Percentiles rank a stretch among this genome's conserved stretches.
These are phyloP conservation scores for Candida orba DNA, from an alignment of 805 yeast genomes.

Conservation along the genomic window DNA sequence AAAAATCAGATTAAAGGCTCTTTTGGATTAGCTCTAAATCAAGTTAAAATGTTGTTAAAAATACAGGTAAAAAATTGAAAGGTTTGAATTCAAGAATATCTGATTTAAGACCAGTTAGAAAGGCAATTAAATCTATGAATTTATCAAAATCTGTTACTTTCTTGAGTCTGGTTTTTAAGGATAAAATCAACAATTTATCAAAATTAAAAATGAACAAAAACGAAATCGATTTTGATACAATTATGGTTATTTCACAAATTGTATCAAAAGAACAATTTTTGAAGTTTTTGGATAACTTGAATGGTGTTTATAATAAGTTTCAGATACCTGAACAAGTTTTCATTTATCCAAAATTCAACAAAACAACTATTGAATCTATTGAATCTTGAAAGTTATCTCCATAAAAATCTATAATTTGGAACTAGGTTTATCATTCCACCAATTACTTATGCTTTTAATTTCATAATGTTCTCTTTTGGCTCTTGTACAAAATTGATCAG, in stretches of 20 bases:
- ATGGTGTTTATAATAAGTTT: conserved; percentile 3
- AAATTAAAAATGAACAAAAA: conserved; percentile 5
- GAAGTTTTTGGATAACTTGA: conserved; percentile 2
- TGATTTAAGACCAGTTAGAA: conserved; percentile 7
- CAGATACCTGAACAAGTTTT: conserved; percentile 6
- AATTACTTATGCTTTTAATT: conserved; percentile 10
- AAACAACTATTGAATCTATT: not conserved
- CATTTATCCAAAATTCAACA: conserved; percentile 2
- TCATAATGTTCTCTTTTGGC: conserved; percentile 16
- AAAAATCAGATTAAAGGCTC: conserved; percentile 4
- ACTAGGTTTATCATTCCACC: conserved; percentile 6
- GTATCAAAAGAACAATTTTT: conserved; percentile 5
- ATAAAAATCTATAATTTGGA: too few species aligned
- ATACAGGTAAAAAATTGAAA: conserved; percentile 7
- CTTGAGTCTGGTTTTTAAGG: conserved; percentile 3
- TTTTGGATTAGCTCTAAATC: conserved; percentile 1
- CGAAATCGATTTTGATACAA: conserved; percentile 10
- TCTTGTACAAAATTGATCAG: conserved; percentile 10
- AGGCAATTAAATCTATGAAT: conserved; percentile 5
- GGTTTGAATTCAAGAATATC: not conserved
- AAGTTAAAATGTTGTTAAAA: conserved; percentile 7
- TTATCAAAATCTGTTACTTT: conserved; percentile 2
- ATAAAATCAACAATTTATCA: conserved; percentile 6
- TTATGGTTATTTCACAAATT: conserved; percentile 10
- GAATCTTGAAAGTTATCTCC: not conserved